Base-by-base conservation (phyloP, 306 rosid species). In the Dalbergia cochinchinensis region DNA sequence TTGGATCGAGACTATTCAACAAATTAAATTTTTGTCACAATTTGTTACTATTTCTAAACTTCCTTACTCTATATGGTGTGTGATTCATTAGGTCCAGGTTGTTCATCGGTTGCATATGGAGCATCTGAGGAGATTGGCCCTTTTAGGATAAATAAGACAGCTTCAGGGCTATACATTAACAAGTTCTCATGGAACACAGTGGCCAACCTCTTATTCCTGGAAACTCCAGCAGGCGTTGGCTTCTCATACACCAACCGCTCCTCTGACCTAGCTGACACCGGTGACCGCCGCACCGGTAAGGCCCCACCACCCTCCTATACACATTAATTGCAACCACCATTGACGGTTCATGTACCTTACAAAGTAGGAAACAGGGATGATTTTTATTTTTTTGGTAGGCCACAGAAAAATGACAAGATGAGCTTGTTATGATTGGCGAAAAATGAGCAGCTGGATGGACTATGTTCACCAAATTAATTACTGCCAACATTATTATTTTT, bases 81-180 rank as follows among this genome's bases (percentile, higher is more conserved):
- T 2, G 20, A 68, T 71, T 44, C 3, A 44, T 44, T 44, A 54
- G 99, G 99, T 57, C 99, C 99, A 4, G 99, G 99, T 67, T 95
- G 99, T 86, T 95, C 99, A 13, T 95, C 99, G 11, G 97, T 95
- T 85, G 99, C 99, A 26, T 95, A 95, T 69, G 99, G 99, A 63
- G 99, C 99, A 34, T 95, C 99, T 0, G 99, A 95, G 65, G 99
- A 92, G 73, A 90, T 95, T 14, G 99, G 99, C 0, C 99, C 99
- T 15, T 95, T 95, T 37, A 91, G 98, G 72, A 80, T 95, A 63
- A 92, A 95, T 65, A 95, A 71, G 83, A 90, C 83, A 3, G 87
- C 96, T 64, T 86, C 94, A 4, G 99, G 99, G 10, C 84, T 95
- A 0, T 76, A 84, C 88, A 74, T 75, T 55, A 95, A 95, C 91